phyloP scores from a whole-genome alignment of 1,284 basidiomycete species.

The Serendipita sp. region DNA sequence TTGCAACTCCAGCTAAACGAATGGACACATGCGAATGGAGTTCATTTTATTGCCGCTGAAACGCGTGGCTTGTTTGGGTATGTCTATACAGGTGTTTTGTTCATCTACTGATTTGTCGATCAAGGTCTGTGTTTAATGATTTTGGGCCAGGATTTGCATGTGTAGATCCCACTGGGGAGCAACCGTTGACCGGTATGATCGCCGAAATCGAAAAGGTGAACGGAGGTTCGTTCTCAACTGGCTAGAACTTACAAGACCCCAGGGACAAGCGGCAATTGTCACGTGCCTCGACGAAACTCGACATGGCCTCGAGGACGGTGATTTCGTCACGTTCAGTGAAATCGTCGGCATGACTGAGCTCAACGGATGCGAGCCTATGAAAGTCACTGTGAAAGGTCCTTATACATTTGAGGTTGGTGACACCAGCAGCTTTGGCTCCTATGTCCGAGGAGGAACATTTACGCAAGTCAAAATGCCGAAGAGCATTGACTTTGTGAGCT shows the following conservation, averaged over 20 bases:
- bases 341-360: slow-evolving; percentile 90
- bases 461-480: slow-evolving; percentile 99
- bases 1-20: slow-evolving; percentile 94
- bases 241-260: slow-evolving; percentile 1
- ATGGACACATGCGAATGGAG: slow-evolving; percentile 77
- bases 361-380: slow-evolving; percentile 83
- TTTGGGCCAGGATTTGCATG: slow-evolving; percentile 91
- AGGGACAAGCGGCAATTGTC: slow-evolving; percentile 82
- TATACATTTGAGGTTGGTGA: slow-evolving; percentile 94
- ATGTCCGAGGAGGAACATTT: slow-evolving; percentile 87
- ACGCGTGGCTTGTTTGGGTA: slow-evolving; percentile 92
- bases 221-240: slow-evolving; percentile 5
- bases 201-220: slow-evolving; percentile 73
- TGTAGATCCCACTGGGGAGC: slow-evolving; percentile 91
- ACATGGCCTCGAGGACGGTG: slow-evolving; percentile 95
- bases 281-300: slow-evolving; percentile 95
- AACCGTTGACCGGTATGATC: slow-evolving; percentile 89
- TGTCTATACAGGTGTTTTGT: slow-evolving; percentile 20
- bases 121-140: slow-evolving; percentile 86
- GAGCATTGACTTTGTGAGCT: slow-evolving; percentile 74
- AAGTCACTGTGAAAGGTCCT: slow-evolving; percentile 87
- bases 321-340: slow-evolving; percentile 96
- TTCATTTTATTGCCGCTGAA: slow-evolving; percentile 87
- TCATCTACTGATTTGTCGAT: slow-evolving; percentile 14
- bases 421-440: slow-evolving; percentile 63